Base-by-base conservation (phyloP, 805 yeast genomes). In the Sungouiella thailandica region DNA sequence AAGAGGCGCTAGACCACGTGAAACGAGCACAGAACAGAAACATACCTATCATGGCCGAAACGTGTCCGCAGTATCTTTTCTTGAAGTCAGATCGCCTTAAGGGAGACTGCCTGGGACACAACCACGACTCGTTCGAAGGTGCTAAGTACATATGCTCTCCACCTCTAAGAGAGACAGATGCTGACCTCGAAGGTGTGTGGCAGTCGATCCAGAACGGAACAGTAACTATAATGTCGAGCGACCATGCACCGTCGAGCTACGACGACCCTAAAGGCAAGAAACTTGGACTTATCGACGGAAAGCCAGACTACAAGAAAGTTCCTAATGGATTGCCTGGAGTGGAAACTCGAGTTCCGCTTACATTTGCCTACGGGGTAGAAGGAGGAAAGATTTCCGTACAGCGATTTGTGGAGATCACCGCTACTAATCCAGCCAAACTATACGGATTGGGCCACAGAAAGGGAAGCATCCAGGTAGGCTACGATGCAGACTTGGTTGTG, bases 101-200 rank as follows among this genome's bases (percentile, higher is more conserved):
- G 9, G 29, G 29, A 4, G n/a, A n/a, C n/a, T 26, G 29, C n/a
- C 13, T 4, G 12, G 11, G 11, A 16, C 15, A 14, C 17, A 16
- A 25, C 17, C 47, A 43, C 6, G 72, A 66, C 32, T 34, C 45
- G 9, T 70, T 68, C 41, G 65, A 60, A 38, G 76, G 75, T 6
- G 74, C 76, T 9, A 70, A 70, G 48, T 66, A 62, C 41, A 60
- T 70, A 15, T 70, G 76, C 42, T 70, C 76, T 1, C 76, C 76
- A 2, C 76, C 76, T 4, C 42, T 70, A 32, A 58, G 76, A 46
- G 65, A 62, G 28, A 53, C 56, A 13, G 51, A 49, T 10, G 49
- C 46, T 16, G 72, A 69, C 22, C 47, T 67, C 19, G 62, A 62
- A 5, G 71, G 65, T 7, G 66, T 70, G 15, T 70, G 76, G 75